Evolutionary conservation across 345 rosid species (phyloP).

Genomic region (Eutrema heterophyllum): DNA sequence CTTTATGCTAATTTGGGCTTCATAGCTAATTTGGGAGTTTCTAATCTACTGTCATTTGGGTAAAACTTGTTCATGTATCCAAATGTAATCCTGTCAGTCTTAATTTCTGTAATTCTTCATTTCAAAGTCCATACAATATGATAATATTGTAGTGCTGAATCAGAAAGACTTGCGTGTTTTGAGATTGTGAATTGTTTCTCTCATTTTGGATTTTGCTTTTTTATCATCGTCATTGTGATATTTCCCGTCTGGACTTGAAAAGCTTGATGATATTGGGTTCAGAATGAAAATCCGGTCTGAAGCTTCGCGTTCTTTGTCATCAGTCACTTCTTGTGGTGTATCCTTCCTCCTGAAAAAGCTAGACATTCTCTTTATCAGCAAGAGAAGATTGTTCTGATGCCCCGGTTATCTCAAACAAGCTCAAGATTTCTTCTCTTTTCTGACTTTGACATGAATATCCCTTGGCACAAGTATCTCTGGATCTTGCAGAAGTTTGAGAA

Average conservation of each 20-base stretch:
- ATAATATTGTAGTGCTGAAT: neutral
- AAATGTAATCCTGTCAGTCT: no score
- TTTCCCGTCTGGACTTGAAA: conserved; percentile 41
- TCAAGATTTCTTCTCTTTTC: conserved; percentile 39
- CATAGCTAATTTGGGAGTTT: no score
- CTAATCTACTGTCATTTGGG: no score
- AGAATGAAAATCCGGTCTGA: conserved; percentile 69
- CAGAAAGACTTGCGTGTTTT: conserved; percentile 23
- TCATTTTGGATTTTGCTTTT: conserved; percentile 42
- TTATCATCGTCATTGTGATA: conserved; percentile 25
- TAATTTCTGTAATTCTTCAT: conserved; percentile 4
- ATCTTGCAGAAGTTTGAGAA: conserved; percentile 68
- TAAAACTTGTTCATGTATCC: no score
- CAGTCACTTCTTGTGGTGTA: conserved; percentile 35
- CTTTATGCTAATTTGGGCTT: no score
- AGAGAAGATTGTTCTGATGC: conserved; percentile 40
- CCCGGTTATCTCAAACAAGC: conserved; percentile 33
- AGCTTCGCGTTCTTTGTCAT: conserved; percentile 41
- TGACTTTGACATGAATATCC: conserved; percentile 33
- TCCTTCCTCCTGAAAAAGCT: conserved; percentile 66
- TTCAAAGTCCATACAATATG: neutral
- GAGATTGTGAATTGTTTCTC: conserved; percentile 45
- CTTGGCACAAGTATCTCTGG: conserved; percentile 59
- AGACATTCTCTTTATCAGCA: conserved; percentile 41
- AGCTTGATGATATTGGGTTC: conserved; percentile 56